These are phyloP conservation scores for Sugiyamaella neomexicana DNA, from an alignment of 1,139 yeast species.

Conservation along the genomic window DNA sequence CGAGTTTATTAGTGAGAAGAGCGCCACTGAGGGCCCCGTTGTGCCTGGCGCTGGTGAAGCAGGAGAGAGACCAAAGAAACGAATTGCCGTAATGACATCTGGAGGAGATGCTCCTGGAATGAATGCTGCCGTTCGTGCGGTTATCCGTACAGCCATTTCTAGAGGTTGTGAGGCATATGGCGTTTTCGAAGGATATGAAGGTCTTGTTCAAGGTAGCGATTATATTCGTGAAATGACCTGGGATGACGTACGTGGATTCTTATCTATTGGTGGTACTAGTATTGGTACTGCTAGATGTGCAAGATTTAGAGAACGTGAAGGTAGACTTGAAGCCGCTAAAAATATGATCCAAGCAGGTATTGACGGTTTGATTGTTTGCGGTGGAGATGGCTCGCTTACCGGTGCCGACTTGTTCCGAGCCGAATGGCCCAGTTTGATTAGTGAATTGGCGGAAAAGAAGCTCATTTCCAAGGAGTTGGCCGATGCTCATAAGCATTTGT, in stretches of 20 bases:
- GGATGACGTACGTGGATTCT: slow-evolving; percentile 93
- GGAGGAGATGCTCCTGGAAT: slow-evolving; percentile 99
- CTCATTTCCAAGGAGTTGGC: slow-evolving; percentile 58
- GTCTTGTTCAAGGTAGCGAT: slow-evolving; percentile 79
- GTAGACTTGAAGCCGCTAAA: slow-evolving; percentile 78
- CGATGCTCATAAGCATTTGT: slow-evolving; percentile 65
- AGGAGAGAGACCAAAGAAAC: slow-evolving; percentile 41
- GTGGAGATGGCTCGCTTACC: slow-evolving; percentile 97
- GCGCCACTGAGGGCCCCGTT: background rate
- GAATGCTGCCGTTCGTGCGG: slow-evolving; percentile 95
- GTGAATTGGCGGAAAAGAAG: slow-evolving; percentile 60
- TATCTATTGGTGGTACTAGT: slow-evolving; percentile 88
- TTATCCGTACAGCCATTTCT: slow-evolving; percentile 84
- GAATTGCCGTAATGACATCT: slow-evolving; percentile 94
- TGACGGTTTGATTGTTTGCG: slow-evolving; percentile 95
- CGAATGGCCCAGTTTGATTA: slow-evolving; percentile 88
- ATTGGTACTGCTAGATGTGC: slow-evolving; percentile 95
- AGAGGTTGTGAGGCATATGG: slow-evolving; percentile 95
- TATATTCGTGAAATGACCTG: slow-evolving; percentile 76
- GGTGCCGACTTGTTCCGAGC: slow-evolving; percentile 93
- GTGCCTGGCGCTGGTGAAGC: background rate
- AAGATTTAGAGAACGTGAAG: slow-evolving; percentile 79
- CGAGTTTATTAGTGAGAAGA: slow-evolving; percentile 6
- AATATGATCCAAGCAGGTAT: slow-evolving; percentile 86
- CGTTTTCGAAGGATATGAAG: slow-evolving; percentile 92